Conservation (phyloP, 2,329 filamentous ascomycete species). For the Fusarium coicis region DNA sequence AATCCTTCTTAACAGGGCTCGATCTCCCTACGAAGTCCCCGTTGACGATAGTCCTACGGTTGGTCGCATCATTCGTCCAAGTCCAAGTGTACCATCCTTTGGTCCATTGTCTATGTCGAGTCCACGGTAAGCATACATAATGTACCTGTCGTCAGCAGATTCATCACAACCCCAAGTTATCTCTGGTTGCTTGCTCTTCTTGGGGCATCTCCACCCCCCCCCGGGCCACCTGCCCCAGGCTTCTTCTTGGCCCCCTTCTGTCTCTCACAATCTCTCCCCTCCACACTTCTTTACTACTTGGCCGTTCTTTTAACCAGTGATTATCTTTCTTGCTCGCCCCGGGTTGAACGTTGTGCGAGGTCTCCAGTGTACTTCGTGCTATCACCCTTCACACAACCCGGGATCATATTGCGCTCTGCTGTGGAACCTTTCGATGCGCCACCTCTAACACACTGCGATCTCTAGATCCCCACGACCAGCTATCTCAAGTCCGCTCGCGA, state of each 20-base stretch:
- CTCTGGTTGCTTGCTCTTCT: conserved; percentile 17
- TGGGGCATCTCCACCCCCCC: conserved; percentile 38
- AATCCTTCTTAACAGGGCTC: too few relatives aligned
- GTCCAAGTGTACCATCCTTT: conserved; percentile 34
- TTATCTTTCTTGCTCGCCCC: conserved; percentile 26
- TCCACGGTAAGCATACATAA: conserved; percentile 43
- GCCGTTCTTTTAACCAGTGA: conserved; percentile 30
- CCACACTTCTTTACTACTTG: conserved; percentile 29
- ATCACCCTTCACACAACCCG: conserved; percentile 32
- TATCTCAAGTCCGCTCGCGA: conserved; percentile 62
- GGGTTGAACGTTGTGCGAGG: conserved; percentile 41
- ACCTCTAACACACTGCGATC: conserved; percentile 28
- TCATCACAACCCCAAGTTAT: conserved; percentile 34
- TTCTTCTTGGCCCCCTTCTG: conserved; percentile 37
- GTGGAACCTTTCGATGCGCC: conserved; percentile 38
- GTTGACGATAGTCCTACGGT: conserved; percentile 60
- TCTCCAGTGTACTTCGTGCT: conserved; percentile 33
- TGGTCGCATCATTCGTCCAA: conserved; percentile 48
- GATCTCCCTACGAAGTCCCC: conserved; percentile 38
- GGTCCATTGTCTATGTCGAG: conserved; percentile 40
- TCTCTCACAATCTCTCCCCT: conserved; percentile 41
- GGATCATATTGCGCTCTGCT: conserved; percentile 37
- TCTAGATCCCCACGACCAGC: conserved; percentile 60
- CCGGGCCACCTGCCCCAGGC: conserved; percentile 35
- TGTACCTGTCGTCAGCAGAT: conserved; percentile 15